Base-by-base conservation (phyloP, 2,329 filamentous ascomycete genomes). In the Chaetothyriales sp. region DNA sequence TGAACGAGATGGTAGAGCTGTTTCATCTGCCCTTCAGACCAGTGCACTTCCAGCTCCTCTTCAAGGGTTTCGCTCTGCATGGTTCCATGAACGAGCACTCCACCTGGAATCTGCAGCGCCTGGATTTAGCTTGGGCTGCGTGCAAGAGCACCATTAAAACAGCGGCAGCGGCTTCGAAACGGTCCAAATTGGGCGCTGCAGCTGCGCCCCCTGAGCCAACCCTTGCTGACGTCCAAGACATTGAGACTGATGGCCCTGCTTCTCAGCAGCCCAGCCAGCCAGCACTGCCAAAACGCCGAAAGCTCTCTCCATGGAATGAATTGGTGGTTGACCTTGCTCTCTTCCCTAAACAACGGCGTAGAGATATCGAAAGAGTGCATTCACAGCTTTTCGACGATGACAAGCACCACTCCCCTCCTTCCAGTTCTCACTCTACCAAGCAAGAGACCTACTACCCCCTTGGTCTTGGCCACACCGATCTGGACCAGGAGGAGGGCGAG, bases 1-100 rank as follows among this genome's bases (percentile, higher is more conserved):
- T 98, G 19, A 76, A 79, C 46, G 90, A 96, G 64, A 95, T 95
- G 87, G 66, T 70, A 50, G 78, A 77, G 51, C 68, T 70, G 39
- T 80, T 81, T 57, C 69, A 74, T 2, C 72, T 94, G 2, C 77
- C 80, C 0, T 69, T 90, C 15, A 80, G 90, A 54, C 84, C 83
- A 5, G 77, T 83, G 51, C 77, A 94, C 20, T 95, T 90, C 61
- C 72, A 92, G 39, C 75, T 83, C 6, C 71, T 96, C 2, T 85
- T 96, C 68, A 83, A 86, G 60, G 88, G 85, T 0, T 98, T 96
- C 62, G 73, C 76, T 28, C 65, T 70, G 2, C 82, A 95, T 61
- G 90, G 89, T 9, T 80, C 79, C 18, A 49, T 47, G 18, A 51
- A 53, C 32, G 68, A 71, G 20, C 71, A 80, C 55, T 80, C 81